Conservation (phyloP, 2,329 filamentous ascomycete species). For the Neurospora sp. region DNA sequence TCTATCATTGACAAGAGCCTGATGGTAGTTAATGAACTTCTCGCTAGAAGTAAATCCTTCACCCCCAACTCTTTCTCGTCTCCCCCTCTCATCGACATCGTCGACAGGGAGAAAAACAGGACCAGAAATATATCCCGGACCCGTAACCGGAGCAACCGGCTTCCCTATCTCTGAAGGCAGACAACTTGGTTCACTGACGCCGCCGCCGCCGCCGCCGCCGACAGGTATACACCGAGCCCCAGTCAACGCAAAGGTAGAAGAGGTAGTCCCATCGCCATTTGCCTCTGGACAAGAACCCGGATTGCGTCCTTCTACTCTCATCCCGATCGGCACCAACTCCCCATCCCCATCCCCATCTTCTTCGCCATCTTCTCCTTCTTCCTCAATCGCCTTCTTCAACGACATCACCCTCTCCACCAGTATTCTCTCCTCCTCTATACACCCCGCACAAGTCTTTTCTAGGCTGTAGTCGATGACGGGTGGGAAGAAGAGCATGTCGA, state of each 20-base stretch:
- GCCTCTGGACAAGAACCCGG: neutral
- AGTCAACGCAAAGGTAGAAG: neutral
- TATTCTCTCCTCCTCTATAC: neutral
- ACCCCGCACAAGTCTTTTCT: neutral
- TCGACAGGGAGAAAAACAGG: too few relatives aligned
- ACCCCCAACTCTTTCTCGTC: too few relatives aligned
- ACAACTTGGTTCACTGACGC: neutral
- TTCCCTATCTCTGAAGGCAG: neutral
- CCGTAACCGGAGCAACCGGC: neutral
- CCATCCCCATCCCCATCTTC: neutral
- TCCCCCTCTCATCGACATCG: too few relatives aligned
- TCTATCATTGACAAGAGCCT: too few relatives aligned
- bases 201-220: rapidly evolving
- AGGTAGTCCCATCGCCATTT: neutral
- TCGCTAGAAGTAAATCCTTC: too few relatives aligned
- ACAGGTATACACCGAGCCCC: neutral
- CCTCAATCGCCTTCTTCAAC: neutral
- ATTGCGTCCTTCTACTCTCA: neutral
- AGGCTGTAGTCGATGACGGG: neutral
- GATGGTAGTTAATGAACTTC: too few relatives aligned
- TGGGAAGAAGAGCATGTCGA: neutral
- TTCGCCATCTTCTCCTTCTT: neutral
- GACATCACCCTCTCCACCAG: neutral
- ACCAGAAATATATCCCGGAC: neutral
- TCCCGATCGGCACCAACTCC: neutral